A percentile compares a stretch with the other conserved stretches of the same genome.
phyloP scores from a whole-genome alignment of 768 basidiomycete species.

The Boletus rufocinnamomeus region DNA sequence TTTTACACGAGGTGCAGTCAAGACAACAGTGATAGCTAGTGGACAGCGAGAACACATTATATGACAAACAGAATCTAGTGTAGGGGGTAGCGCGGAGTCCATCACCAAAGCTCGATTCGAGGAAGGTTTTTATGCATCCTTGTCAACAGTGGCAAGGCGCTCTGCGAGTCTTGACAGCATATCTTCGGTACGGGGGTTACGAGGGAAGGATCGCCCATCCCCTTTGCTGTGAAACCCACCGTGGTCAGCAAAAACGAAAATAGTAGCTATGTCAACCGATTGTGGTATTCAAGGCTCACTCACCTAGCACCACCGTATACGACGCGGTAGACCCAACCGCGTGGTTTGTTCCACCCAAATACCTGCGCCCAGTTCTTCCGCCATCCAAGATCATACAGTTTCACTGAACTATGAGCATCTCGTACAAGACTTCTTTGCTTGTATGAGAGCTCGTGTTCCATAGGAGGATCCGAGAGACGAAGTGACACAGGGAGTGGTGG shows the following conservation, averaged over 20 bases:
- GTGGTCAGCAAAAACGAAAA: constrained; percentile 1
- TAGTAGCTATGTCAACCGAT: background rate
- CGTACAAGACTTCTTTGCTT: constrained; percentile 65
- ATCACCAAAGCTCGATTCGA: background rate
- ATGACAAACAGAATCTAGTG: background rate
- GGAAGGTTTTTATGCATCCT: constrained; percentile 37
- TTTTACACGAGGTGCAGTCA: background rate
- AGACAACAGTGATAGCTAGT: constrained; percentile 13
- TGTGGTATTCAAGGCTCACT: constrained; percentile 28
- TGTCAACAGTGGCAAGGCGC: constrained; percentile 60
- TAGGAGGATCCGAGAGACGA: constrained; percentile 66
- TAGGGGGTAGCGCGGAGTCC: background rate
- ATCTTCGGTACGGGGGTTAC: constrained; percentile 66
- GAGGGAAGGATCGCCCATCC: constrained; percentile 67
- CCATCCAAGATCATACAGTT: constrained; percentile 75
- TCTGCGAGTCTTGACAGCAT: constrained; percentile 65
- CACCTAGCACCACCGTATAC: constrained; percentile 67
- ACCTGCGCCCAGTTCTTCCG: constrained; percentile 68
- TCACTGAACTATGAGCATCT: constrained; percentile 60
- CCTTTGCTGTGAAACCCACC: constrained; percentile 46
- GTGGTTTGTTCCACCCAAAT: constrained; percentile 56
- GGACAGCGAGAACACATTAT: constrained; percentile 14
- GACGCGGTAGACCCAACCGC: constrained; percentile 55
- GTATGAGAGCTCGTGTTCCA: constrained; percentile 70
- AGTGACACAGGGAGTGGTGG: constrained; percentile 54